Percentiles rank a stretch among this genome's conserved stretches.
These are phyloP conservation scores for Lathyrus aphaca DNA, from an alignment of 306 rosid species.

Conservation along the genomic window DNA sequence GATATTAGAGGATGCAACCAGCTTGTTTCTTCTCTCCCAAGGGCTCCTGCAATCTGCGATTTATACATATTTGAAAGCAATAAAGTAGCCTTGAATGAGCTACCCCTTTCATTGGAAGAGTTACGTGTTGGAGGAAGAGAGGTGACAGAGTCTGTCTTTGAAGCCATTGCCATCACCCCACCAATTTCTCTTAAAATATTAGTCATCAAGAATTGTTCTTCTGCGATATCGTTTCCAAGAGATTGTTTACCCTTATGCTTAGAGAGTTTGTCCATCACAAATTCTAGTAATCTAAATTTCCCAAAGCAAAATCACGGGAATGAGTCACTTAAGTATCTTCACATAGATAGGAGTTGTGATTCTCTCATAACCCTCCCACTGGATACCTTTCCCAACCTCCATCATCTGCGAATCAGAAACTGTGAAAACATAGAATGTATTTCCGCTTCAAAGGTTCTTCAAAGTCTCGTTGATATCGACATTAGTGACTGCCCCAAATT, in stretches of 20 bases:
- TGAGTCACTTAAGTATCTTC: neutral
- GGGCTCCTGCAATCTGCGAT: neutral
- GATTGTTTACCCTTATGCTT: too few relatives aligned
- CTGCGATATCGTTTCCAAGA: too few relatives aligned
- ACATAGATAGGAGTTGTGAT: neutral
- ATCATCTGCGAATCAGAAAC: rapidly evolving
- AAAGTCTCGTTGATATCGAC: rapidly evolving
- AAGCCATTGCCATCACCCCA: neutral
- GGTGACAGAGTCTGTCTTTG: neutral
- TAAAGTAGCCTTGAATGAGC: neutral
- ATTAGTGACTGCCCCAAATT: neutral
- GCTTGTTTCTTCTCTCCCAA: neutral
- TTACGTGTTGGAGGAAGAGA: neutral
- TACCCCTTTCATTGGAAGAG: neutral
- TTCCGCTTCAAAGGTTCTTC: neutral
- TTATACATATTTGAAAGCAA: neutral
- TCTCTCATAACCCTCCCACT: neutral
- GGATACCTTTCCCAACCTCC: neutral
- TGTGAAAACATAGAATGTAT: conserved; percentile 14
- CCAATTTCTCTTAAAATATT: neutral
- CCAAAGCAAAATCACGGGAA: too few relatives aligned
- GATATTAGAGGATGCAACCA: neutral
- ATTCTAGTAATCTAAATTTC: too few relatives aligned
- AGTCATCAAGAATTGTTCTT: too few relatives aligned
- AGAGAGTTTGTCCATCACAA: too few relatives aligned